Evolutionary conservation across 2,329 filamentous ascomycete genomes (phyloP).

Genomic region (Talaromyces verruculosus): DNA sequence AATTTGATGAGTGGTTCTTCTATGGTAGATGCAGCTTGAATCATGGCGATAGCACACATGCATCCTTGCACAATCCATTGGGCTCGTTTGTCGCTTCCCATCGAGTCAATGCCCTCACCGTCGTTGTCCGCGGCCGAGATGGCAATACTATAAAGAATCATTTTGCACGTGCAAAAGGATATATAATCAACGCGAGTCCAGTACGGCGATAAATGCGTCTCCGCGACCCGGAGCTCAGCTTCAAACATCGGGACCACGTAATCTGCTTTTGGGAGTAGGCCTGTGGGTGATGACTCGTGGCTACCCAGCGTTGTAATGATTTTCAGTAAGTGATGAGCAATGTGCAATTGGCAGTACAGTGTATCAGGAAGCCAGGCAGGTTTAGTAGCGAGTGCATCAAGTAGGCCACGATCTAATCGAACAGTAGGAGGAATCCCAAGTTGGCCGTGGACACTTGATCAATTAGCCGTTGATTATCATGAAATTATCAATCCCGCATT

Average conservation of each 20-base stretch:
- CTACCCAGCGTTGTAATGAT: constrained; percentile 15
- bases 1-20: not conserved
- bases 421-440: constrained; percentile 21
- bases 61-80: constrained; percentile 17
- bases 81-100: not conserved
- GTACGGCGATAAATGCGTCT: constrained; percentile 10
- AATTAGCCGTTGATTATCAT: too few species aligned
- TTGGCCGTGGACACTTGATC: constrained; percentile 18
- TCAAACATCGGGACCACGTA: constrained; percentile 16
- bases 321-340: constrained; percentile 13
- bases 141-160: constrained; percentile 19
- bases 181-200: constrained; percentile 20
- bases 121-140: constrained; percentile 2
- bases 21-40: constrained; percentile 10
- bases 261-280: not conserved
- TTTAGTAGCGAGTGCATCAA: constrained; percentile 18
- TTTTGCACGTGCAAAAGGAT: constrained; percentile 14
- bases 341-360: constrained; percentile 21
- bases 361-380: constrained; percentile 21
- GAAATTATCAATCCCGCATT: too few species aligned
- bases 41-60: not conserved
- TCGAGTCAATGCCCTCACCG: not conserved
- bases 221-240: constrained; percentile 9
- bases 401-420: constrained; percentile 20
- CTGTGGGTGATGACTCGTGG: not conserved